These are phyloP conservation scores for Phytophthora europaea DNA, from an alignment of 352 stramenopile species.

Conservation along the genomic window DNA sequence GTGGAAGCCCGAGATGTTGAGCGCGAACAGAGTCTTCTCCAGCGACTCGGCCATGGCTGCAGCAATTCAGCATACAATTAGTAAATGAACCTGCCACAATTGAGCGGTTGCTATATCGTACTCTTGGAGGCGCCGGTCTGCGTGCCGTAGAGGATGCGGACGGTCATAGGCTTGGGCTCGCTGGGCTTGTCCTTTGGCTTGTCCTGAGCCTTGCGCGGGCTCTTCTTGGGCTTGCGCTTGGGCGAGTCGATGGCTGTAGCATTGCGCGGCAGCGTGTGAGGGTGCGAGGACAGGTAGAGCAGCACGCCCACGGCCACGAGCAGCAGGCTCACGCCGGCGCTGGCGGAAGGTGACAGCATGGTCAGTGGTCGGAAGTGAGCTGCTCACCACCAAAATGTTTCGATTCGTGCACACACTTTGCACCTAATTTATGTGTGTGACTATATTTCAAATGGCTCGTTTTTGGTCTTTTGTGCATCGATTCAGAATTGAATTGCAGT, in stretches of 20 bases:
- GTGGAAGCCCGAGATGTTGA: slow-evolving; percentile 84
- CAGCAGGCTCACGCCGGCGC: slow-evolving; percentile 54
- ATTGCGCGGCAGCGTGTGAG: slow-evolving; percentile 26
- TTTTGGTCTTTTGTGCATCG: not conserved
- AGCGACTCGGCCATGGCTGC: slow-evolving; percentile 76
- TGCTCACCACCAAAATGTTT: slow-evolving; percentile 31
- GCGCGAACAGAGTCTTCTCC: slow-evolving; percentile 82
- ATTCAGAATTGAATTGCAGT: slow-evolving; percentile 1
- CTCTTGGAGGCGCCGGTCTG: slow-evolving; percentile 87
- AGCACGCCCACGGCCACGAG: slow-evolving; percentile 62
- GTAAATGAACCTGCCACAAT: not conserved
- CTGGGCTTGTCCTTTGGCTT: slow-evolving; percentile 20
- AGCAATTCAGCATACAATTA: slow-evolving; percentile 1
- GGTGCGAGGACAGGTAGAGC: slow-evolving; percentile 43
- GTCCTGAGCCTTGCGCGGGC: slow-evolving; percentile 24
- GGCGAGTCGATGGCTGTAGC: slow-evolving; percentile 8
- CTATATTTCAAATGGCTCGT: not conserved
- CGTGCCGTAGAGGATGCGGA: slow-evolving; percentile 90
- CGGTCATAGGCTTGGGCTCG: slow-evolving; percentile 50
- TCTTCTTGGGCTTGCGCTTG: slow-evolving; percentile 33
- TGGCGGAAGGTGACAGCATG: slow-evolving; percentile 48
- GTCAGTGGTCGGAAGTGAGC: slow-evolving; percentile 23
- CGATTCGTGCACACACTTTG: no score
- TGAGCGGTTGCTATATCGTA: slow-evolving; percentile 17
- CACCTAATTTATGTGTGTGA: not conserved